These are phyloP conservation scores for Mrakia gelida DNA, from an alignment of 768 basidiomycete species.

Conservation along the genomic window DNA sequence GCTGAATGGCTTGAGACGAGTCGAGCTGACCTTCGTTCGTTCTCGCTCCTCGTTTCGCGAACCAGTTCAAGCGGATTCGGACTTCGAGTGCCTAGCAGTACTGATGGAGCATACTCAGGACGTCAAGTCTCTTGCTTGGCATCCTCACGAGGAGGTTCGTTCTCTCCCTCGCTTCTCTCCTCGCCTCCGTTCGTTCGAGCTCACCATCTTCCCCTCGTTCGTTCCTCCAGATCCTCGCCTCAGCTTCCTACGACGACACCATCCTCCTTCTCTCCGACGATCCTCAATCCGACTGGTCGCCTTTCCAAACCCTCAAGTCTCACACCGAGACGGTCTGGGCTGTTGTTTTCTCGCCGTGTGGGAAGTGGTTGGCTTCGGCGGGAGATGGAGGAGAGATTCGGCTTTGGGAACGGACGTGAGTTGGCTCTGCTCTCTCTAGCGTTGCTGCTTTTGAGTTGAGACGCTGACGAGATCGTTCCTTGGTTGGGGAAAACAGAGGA, in stretches of 20 bases:
- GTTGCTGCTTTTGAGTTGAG: too few relatives aligned
- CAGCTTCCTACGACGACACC: conserved; percentile 93
- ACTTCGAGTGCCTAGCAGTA: conserved; percentile 92
- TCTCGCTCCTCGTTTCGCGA: not conserved
- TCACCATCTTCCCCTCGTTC: not conserved
- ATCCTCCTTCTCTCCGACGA: conserved; percentile 92
- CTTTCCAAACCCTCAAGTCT: conserved; percentile 72
- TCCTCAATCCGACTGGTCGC: conserved; percentile 89
- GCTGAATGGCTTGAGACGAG: not conserved
- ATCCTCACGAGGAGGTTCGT: conserved; percentile 93
- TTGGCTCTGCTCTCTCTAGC: not conserved
- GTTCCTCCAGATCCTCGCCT: conserved; percentile 73
- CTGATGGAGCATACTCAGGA: conserved; percentile 97
- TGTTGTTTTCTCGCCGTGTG: conserved; percentile 70
- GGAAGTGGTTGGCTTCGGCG: conserved; percentile 75
- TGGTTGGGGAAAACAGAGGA: not conserved
- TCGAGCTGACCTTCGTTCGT: not conserved
- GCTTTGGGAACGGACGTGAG: conserved; percentile 66
- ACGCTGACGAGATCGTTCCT: not conserved
- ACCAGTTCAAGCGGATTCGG: conserved; percentile 78
- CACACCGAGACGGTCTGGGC: conserved; percentile 91
- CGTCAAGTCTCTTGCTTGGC: conserved; percentile 92
- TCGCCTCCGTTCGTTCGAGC: conserved; percentile 64
- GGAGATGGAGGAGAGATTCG: conserved; percentile 80
- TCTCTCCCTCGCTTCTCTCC: conserved; percentile 93